Percentiles rank a stretch among this genome's conserved stretches.
phyloP scores from a whole-genome alignment of 1,284 basidiomycete genomes.

The Ustilago loliicola region DNA sequence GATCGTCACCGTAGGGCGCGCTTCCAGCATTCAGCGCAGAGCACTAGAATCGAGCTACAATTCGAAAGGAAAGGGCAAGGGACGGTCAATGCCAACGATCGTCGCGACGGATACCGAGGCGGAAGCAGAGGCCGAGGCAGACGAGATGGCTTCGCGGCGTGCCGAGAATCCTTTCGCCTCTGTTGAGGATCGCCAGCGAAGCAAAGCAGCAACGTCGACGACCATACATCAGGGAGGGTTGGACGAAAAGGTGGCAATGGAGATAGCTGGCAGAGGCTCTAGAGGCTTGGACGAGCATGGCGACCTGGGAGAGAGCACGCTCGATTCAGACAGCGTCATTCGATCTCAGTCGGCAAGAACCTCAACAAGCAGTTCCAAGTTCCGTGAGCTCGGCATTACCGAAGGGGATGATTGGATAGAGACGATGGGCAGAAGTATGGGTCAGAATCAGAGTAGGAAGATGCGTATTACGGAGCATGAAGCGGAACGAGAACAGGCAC shows the following conservation, averaged over 20 bases:
- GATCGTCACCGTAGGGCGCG: slow-evolving; percentile 59
- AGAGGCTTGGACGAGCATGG: slow-evolving; percentile 16
- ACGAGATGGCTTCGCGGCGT: background rate
- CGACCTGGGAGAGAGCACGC: slow-evolving; percentile 33
- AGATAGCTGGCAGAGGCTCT: slow-evolving; percentile 22
- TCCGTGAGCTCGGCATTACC: slow-evolving; percentile 49
- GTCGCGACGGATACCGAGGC: slow-evolving; percentile 56
- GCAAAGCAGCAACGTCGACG: slow-evolving; percentile 17
- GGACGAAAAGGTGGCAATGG: slow-evolving; percentile 47
- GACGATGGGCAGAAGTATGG: slow-evolving; percentile 15
- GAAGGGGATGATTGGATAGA: slow-evolving; percentile 50
- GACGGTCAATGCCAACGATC: slow-evolving; percentile 50
- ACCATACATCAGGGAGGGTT: slow-evolving; percentile 51
- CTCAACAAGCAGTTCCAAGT: slow-evolving; percentile 53
- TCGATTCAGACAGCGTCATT: slow-evolving; percentile 12
- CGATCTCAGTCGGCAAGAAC: slow-evolving; percentile 25
- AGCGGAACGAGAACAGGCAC: slow-evolving; percentile 18
- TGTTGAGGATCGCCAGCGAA: slow-evolving; percentile 19
- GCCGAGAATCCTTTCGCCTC: slow-evolving; percentile 34
- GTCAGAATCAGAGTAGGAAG: background rate
- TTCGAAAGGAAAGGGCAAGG: slow-evolving; percentile 39
- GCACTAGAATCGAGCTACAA: slow-evolving; percentile 35
- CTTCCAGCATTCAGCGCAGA: slow-evolving; percentile 47
- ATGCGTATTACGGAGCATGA: slow-evolving; percentile 23
- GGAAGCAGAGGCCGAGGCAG: slow-evolving; percentile 27